Evolutionary conservation across 768 basidiomycete species (phyloP), one percentile per base, ranked within the genome.

Genomic region (Rhizopogon vulgaris): DNA sequence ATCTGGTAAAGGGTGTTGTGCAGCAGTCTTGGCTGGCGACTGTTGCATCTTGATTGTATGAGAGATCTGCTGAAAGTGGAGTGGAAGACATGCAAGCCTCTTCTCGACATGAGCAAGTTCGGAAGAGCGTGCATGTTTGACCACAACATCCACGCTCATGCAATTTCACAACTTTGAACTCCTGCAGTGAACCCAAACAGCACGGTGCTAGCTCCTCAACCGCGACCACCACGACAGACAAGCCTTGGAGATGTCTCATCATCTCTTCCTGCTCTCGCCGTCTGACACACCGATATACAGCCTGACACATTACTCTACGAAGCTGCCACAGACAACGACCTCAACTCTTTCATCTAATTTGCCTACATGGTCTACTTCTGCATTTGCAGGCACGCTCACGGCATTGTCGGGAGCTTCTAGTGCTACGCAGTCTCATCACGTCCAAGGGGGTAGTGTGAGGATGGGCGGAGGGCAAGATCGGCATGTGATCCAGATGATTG

Each of bases 401-500:
- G 90, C 90, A 18, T 68, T 93, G 50, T 92, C 90, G 17, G 90
- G 90, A 4, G 90, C 91, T 12, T 84, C 89, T 17, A 87, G 82
- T 61, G 79, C 86, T 22, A 79, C 79, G 4, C 85, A 90, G 60
- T 61, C 74, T 32, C 70, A 72, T 57, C 81, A 84, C 56, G 76
- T 79, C 17, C 75, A 79, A 39, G 80, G 84, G n/a, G 83, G 82
- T 15, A 75, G 73, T 10, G 79, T 79, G 32, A 75, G 80, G 58
- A 82, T 88, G 68, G 90, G 87, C 10, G 86, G 87, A 5, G 90
- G 87, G 12, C 87, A 87, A 69, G 88, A 91, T 63, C 77, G 90
- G 49, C 93, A 96, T 78, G 91, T 99, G 53, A 90, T 94, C 61
- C 95, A 98, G 75, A 96, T 99, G 90, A 93, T 98, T 63, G 95